phyloP scores from a whole-genome alignment of 2,329 filamentous ascomycete species.

The Trichoderma guizhouense region DNA sequence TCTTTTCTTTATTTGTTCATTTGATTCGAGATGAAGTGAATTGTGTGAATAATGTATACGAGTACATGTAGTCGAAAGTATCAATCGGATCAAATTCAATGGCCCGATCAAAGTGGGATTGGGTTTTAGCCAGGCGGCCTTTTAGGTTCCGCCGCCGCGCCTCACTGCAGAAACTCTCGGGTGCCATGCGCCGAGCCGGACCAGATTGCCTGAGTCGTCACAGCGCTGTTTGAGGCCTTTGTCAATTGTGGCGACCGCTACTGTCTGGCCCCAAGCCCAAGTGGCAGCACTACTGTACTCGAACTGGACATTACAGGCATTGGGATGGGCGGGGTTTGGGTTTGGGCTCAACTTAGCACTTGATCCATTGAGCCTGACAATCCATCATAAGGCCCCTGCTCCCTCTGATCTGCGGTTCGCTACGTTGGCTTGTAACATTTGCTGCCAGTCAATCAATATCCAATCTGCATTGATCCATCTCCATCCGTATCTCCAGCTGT shows the following conservation, averaged over 20 bases:
- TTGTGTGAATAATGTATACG: background rate
- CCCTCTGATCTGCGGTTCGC: background rate
- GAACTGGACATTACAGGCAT: background rate
- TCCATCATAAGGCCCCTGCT: constrained; percentile 11
- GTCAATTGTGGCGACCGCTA: constrained; percentile 2
- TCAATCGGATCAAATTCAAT: background rate
- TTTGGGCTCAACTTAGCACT: background rate
- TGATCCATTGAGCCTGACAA: background rate
- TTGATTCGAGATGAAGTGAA: background rate
- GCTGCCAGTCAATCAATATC: background rate
- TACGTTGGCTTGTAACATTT: background rate
- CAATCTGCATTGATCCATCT: background rate
- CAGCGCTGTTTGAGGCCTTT: constrained; percentile 9
- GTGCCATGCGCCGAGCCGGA: background rate
- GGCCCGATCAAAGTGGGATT: background rate
- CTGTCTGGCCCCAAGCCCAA: background rate
- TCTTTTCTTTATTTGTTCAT: background rate
- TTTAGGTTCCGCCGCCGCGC: constrained; percentile 7
- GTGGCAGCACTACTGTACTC: too few species aligned
- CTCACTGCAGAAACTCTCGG: background rate
- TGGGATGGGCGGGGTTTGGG: background rate
- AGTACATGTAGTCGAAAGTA: background rate
- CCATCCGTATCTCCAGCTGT: background rate
- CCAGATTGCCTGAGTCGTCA: constrained; percentile 6
- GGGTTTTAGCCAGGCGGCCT: background rate